phyloP scores from a whole-genome alignment of 306 rosid genomes.

The Hippophae tibetana region DNA sequence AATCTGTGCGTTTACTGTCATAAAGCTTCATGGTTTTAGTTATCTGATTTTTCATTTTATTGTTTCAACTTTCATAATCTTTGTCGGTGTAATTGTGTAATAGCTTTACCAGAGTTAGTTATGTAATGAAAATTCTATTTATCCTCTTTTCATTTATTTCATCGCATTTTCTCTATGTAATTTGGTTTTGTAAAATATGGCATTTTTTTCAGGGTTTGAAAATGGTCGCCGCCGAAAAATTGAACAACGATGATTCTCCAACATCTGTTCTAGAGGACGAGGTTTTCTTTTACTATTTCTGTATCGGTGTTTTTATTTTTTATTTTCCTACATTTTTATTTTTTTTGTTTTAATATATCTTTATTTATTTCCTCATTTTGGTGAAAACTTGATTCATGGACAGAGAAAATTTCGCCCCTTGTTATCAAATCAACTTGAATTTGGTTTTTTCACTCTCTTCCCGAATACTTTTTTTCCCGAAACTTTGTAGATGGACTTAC shows the following conservation, averaged over 20 bases:
- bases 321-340: background rate
- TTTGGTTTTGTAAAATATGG: background rate
- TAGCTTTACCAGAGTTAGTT: background rate
- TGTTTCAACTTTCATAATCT: background rate
- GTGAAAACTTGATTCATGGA: background rate
- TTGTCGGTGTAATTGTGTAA: background rate
- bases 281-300: constrained; percentile 25
- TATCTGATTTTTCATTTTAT: background rate
- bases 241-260: constrained; percentile 52
- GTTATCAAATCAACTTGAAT: too few species aligned
- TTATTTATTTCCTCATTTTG: constrained; percentile 1
- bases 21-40: background rate
- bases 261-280: constrained; percentile 79
- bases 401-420: background rate
- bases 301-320: background rate
- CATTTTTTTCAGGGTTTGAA: constrained; percentile 30
- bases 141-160: background rate
- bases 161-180: background rate
- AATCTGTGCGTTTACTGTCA: background rate
- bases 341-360: background rate
- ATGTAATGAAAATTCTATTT: constrained; percentile 12
- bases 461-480: background rate
- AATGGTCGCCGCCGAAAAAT: constrained; percentile 38
- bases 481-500: background rate
- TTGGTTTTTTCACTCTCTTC: too few species aligned